These are phyloP conservation scores for Guadua angustifolia DNA, from an alignment of 176 grass and related monocot species.

Conservation along the genomic window DNA sequence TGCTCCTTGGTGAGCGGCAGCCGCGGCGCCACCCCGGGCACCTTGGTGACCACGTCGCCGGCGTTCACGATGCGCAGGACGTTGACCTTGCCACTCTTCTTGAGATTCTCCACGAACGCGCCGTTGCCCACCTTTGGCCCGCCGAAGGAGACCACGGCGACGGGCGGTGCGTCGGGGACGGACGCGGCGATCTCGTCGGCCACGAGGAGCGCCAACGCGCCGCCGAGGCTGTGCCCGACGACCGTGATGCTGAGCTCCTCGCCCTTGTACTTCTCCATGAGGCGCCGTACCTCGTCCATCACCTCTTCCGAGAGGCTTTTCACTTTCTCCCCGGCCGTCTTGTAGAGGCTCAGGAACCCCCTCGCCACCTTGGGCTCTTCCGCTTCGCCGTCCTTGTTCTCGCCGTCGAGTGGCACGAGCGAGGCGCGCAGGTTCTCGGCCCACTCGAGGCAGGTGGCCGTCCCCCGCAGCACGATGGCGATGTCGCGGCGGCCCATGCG, in stretches of 20 bases:
- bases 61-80: constrained; percentile 84
- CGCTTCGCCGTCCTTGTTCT: not conserved
- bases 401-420: constrained; percentile 60
- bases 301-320: constrained; percentile 72
- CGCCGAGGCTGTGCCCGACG: constrained; percentile 86
- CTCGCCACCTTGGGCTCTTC: constrained; percentile 69
- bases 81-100: constrained; percentile 54
- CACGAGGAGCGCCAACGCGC: constrained; percentile 79
- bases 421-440: constrained; percentile 77
- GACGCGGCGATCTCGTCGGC: constrained; percentile 70
- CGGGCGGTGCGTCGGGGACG: constrained; percentile 61
- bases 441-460: constrained; percentile 92
- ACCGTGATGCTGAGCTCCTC: constrained; percentile 92
- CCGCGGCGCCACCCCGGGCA: constrained; percentile 57
- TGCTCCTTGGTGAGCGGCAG: constrained; percentile 50
- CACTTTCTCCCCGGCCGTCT: constrained; percentile 62
- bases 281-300: constrained; percentile 67
- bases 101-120: constrained; percentile 62
- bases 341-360: constrained; percentile 81
- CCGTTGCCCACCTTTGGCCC: constrained; percentile 82
- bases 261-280: constrained; percentile 84
- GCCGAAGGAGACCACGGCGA: constrained; percentile 88
- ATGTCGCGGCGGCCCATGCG: constrained; percentile 94
- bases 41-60: constrained; percentile 80
- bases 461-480: constrained; percentile 82